Evolutionary conservation across 495 filamentous ascomycete genomes (phyloP).

Genomic region (Cercophora newfieldiana): DNA sequence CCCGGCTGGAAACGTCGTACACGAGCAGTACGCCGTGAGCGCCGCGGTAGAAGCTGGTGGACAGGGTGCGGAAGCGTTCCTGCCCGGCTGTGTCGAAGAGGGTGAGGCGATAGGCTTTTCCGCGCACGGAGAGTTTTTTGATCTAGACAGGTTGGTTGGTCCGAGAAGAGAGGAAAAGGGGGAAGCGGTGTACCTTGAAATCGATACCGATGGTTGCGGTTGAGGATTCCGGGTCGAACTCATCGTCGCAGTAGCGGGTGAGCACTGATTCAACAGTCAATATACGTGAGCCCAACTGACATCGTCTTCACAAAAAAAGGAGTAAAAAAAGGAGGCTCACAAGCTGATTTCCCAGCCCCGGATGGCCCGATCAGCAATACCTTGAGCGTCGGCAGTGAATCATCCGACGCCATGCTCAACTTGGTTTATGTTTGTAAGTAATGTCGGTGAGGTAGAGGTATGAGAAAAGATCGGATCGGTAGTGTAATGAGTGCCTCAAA

Average conservation of each 20-base stretch:
- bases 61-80: slow-evolving; percentile 62
- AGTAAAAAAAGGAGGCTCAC: slow-evolving; percentile 33
- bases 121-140: slow-evolving; percentile 51
- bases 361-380: slow-evolving; percentile 55
- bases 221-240: slow-evolving; percentile 58
- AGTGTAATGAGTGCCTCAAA: too few relatives aligned
- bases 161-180: background rate
- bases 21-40: slow-evolving; percentile 61
- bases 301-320: background rate
- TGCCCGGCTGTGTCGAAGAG: slow-evolving; percentile 61
- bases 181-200: slow-evolving; percentile 49
- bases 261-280: slow-evolving; percentile 22
- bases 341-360: slow-evolving; percentile 54
- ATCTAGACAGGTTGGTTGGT: slow-evolving; percentile 26
- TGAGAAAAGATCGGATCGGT: too few relatives aligned
- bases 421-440: background rate
- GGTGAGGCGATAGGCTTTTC: slow-evolving; percentile 55
- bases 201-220: slow-evolving; percentile 63
- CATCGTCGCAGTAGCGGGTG: slow-evolving; percentile 54
- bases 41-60: slow-evolving; percentile 61
- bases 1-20: slow-evolving; percentile 58
- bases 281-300: background rate
- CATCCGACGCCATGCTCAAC: slow-evolving; percentile 45
- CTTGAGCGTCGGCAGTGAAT: slow-evolving; percentile 52
- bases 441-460: background rate